phyloP scores from a whole-genome alignment of 176 grass and related monocot species.

The Aechmea fasciata region DNA sequence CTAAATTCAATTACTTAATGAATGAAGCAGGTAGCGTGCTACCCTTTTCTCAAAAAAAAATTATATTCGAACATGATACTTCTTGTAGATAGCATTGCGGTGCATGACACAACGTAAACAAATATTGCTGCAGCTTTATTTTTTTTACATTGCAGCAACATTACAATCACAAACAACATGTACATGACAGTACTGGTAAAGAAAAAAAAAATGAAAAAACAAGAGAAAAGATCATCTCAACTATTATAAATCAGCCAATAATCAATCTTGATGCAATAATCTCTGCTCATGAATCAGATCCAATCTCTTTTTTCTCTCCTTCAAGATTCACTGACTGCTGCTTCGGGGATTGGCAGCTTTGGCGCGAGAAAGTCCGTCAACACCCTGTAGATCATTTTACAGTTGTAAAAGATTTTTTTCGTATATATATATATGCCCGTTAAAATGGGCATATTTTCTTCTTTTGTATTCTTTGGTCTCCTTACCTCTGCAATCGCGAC shows the following conservation, averaged over 20 bases:
- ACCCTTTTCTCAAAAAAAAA: too few species aligned
- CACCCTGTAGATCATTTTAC: slow-evolving; percentile 31
- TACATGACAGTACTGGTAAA: background rate
- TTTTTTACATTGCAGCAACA: too few species aligned
- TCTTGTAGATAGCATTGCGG: too few species aligned
- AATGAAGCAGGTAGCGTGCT: too few species aligned
- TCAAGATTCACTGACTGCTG: slow-evolving; percentile 14
- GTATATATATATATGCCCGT: background rate
- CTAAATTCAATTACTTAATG: too few species aligned
- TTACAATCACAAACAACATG: too few species aligned
- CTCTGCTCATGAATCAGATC: background rate
- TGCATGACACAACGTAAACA: too few species aligned
- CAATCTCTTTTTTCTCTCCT: background rate
- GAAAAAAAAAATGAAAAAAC: background rate
- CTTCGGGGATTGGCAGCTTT: slow-evolving; percentile 4
- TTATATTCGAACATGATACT: too few species aligned
- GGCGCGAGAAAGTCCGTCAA: slow-evolving; percentile 27
- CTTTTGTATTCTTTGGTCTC: slow-evolving; percentile 6
- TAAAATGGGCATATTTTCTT: background rate
- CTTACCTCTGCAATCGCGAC: slow-evolving; percentile 52
- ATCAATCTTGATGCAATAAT: background rate
- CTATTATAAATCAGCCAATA: too few species aligned
- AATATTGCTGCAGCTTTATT: too few species aligned
- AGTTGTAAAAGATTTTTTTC: background rate
- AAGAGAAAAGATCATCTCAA: background rate